Evolutionary conservation across 306 rosid species (phyloP).

Genomic region (Prunus fruticosa): DNA sequence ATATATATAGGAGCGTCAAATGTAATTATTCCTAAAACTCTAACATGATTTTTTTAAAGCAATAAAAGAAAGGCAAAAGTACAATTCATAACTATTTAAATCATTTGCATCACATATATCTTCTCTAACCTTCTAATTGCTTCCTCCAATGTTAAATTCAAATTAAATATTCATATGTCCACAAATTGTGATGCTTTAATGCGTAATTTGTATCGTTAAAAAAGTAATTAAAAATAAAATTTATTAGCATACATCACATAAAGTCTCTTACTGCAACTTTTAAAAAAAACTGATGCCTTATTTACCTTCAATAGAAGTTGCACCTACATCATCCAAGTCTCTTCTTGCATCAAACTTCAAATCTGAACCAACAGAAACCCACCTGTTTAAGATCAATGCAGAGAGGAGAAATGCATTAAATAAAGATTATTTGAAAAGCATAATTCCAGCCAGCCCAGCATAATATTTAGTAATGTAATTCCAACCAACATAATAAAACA

Average conservation of each 20-base stretch:
- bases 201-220: not conserved
- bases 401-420: slow-evolving; percentile 36
- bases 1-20: not conserved
- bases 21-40: not conserved
- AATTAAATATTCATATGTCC: not conserved
- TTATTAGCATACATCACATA: not conserved
- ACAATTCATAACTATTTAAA: not conserved
- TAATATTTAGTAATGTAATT: not conserved
- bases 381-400: slow-evolving; percentile 61
- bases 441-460: not conserved
- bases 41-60: not conserved
- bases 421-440: slow-evolving; percentile 20
- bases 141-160: not conserved
- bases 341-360: slow-evolving; percentile 96
- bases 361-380: slow-evolving; percentile 99
- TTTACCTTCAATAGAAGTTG: slow-evolving; percentile 67
- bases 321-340: slow-evolving; percentile 96
- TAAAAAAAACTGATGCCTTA: not conserved
- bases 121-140: not conserved
- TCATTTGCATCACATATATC: not conserved
- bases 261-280: not conserved
- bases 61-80: not conserved
- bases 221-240: too few relatives aligned
- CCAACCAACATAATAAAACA: not conserved
- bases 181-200: not conserved